These are phyloP conservation scores for Candolleomyces eurysporus DNA, from an alignment of 768 basidiomycete species.

Conservation along the genomic window DNA sequence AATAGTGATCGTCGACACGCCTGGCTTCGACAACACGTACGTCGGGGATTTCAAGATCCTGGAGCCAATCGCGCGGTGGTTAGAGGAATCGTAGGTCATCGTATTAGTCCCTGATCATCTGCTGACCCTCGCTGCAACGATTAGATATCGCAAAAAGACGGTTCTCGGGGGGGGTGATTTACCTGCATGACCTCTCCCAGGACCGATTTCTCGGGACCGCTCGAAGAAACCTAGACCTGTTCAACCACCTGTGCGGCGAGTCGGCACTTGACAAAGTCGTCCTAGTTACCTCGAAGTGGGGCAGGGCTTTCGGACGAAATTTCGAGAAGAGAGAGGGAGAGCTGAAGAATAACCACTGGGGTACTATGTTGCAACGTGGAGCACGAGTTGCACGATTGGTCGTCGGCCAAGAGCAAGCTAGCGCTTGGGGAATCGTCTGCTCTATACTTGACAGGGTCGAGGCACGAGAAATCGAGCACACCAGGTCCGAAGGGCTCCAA, in stretches of 20 bases:
- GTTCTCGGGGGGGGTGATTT: slow-evolving; percentile 27
- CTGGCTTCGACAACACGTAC: slow-evolving; percentile 24
- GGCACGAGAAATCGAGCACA: no score
- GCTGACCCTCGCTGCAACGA: background rate
- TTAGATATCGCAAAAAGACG: slow-evolving; percentile 15
- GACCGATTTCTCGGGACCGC: slow-evolving; percentile 26
- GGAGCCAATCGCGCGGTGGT: slow-evolving; percentile 23
- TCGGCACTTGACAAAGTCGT: slow-evolving; percentile 10
- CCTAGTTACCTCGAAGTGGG: background rate
- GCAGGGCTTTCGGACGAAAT: background rate
- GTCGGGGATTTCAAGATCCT: slow-evolving; percentile 20
- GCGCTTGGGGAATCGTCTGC: background rate
- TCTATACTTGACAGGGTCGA: background rate
- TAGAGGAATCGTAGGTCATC: slow-evolving; percentile 20
- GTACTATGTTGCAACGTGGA: background rate
- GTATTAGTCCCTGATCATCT: background rate
- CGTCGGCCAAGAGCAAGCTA: background rate
- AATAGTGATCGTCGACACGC: slow-evolving; percentile 23
- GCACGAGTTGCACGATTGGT: background rate
- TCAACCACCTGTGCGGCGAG: slow-evolving; percentile 21
- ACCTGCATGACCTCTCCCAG: slow-evolving; percentile 19
- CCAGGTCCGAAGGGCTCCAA: background rate
- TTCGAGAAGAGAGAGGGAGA: background rate
- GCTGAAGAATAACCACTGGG: background rate
- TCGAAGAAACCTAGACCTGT: slow-evolving; percentile 26